phyloP scores from a whole-genome alignment of 257 asterid species.

The Solanum sitiens region DNA sequence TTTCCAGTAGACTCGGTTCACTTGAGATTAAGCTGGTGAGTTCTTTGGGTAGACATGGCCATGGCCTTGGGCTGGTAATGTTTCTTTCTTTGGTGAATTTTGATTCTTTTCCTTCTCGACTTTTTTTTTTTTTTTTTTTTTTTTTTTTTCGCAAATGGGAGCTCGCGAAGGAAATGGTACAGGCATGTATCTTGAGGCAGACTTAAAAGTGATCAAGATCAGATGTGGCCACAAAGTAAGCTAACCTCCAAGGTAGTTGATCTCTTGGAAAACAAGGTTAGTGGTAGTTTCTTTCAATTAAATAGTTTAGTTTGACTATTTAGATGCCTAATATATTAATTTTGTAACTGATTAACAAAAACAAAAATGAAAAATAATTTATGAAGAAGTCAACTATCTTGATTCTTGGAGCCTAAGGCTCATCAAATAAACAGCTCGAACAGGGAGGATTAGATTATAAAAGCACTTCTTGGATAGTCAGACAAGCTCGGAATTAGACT shows the following conservation, averaged over 20 bases:
- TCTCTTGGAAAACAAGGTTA: not conserved
- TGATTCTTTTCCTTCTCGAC: not conserved
- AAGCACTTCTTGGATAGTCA: not conserved
- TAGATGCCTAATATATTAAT: not conserved
- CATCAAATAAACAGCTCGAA: not conserved
- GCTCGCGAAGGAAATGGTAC: not conserved
- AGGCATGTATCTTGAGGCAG: not conserved
- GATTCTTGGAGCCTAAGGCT: not conserved
- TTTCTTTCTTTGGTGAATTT: not conserved
- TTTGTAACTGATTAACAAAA: not conserved
- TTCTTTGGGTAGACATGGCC: slow-evolving; percentile 35
- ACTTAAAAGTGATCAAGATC: not conserved
- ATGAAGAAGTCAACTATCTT: not conserved
- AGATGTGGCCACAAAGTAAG: not conserved
- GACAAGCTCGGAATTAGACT: not conserved
- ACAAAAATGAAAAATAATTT: not conserved
- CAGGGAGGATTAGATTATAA: not conserved
- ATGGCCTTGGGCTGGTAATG: not conserved
- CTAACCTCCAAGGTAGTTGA: not conserved
- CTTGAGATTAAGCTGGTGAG: slow-evolving; percentile 3
- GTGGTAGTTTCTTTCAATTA: not conserved
- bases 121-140: not conserved
- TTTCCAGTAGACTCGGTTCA: not conserved
- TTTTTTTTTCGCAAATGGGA: not conserved
- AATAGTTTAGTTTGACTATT: not conserved